Conservation (phyloP, 2,329 filamentous ascomycete genomes). For the Zymoseptoria crescenta region DNA sequence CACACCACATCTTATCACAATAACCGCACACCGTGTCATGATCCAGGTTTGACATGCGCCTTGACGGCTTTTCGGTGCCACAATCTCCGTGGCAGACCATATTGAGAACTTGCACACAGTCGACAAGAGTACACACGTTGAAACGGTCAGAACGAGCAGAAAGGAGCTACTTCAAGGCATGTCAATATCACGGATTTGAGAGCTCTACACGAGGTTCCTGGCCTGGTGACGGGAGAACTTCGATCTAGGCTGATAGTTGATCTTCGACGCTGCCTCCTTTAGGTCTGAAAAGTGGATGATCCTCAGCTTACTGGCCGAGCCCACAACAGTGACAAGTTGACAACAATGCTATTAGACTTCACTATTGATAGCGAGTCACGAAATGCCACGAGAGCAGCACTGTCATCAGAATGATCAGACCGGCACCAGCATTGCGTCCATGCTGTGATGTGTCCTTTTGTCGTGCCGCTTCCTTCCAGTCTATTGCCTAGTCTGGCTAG, state of each 20-base stretch:
- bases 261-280: background rate
- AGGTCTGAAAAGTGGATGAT: background rate
- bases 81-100: background rate
- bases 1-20: background rate
- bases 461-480: background rate
- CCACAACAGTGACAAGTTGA: no score
- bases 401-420: background rate
- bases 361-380: background rate
- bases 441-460: background rate
- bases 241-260: background rate
- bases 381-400: background rate
- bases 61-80: background rate
- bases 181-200: background rate
- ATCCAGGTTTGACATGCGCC: background rate
- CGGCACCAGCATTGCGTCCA: background rate
- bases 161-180: background rate
- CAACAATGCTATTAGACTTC: background rate
- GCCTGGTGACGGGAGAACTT: background rate
- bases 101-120: background rate
- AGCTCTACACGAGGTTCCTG: background rate
- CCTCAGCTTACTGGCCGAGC: background rate
- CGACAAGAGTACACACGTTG: background rate
- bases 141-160: background rate
- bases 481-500: background rate
- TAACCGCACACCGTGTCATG: background rate